Base-by-base conservation (phyloP, 2,329 filamentous ascomycete genomes). In the Alternaria consortialis region DNA sequence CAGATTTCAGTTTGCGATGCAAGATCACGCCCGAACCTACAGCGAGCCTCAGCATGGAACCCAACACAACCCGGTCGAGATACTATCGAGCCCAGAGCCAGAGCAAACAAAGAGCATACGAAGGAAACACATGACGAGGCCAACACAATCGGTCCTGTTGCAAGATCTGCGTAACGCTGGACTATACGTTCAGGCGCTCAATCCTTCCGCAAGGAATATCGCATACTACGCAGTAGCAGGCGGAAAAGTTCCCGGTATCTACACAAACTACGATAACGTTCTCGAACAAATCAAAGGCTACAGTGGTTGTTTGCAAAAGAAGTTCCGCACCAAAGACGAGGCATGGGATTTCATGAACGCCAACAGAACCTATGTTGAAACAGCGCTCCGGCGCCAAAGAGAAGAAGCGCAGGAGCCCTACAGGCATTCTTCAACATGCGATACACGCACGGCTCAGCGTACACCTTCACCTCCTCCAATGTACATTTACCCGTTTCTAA, bases 271-370 rank as follows among this genome's bases (percentile, higher is more conserved):
- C 93, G 78, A 84, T 12, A 86, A 88, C 32, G 92, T 90, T 8
- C 84, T 90, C 60, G 82, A 87, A 65, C 90, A 94, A 66, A 91
- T 95, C 61, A 86, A 83, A 29, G 91, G 90, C 1, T 90, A 89
- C 74, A 89, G 90, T 68, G 88, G 88, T 5, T 12, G 13, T 13
- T 8, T 11, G 62, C 86, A 83, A 54, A 81, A 79, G 67, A 77
- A 74, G 2, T 85, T 85, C 59, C 70, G 77, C 37, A 83, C 79
- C 8, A 66, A 73, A 25, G 83, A 83, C 53, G 92, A 95, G 77
- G 94, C 94, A 0, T 87, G 94, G 72, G 86, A 86, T n/a, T 97
- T 91, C 75, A 90, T 97, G 9, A 52, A 67, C 23, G 62, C 66
- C n/a, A 58, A 67, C 37, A 65, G 56, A 42, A 80, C 77, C 6